Evolutionary conservation across 352 stramenopile species (phyloP), one percentile per base, ranked within the genome.

Genomic region (Pythium aphanidermatum): DNA sequence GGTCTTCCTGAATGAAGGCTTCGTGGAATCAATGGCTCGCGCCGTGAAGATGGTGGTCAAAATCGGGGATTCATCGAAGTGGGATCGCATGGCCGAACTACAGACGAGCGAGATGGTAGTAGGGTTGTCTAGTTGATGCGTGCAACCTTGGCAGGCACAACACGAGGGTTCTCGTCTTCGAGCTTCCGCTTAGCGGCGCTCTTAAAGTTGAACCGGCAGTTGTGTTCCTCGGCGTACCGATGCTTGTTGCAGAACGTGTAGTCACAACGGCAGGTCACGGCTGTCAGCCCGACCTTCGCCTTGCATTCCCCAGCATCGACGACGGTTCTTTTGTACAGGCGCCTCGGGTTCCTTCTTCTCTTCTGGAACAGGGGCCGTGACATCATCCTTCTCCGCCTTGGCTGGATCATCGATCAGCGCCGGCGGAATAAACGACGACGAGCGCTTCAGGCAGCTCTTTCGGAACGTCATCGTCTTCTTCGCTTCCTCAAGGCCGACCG

Each of bases 201-300:
- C 53, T 91, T 92, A 46, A 95, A 96, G 63, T 96, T 86, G 51
- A 93, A 96, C 0, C 60, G 57, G 60, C 85, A 96, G 26, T 69
- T 65, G 76, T 96, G 87, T 50, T 95, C 70, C 36, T 96, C 86
- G 0, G 85, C 83, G 45, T 96, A 96, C 2, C 86, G 81, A 53
- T 96, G 87, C 44, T 83, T 82, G 44, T 73, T 76, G 53, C 87
- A 96, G 60, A 95, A 96, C 32, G 84, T 89, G 57, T 85, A 95
- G 41, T 86, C 83, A 67, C 87, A 96, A 20, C 79, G 77, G 51
- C 87, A 96, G 25, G 69, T 86, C 29, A 96, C 74, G 1, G 84
- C 87, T 0, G 84, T 82, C n/a, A 96, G 58, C 0, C 76, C 78
- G 5, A 96, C 73, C 60, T 96, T 96, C 37, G 74, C 70, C 45